Percentiles rank a stretch among this genome's conserved stretches.
Evolutionary conservation across 495 filamentous ascomycete species (phyloP).

Genomic region (Lophium mytilinum): DNA sequence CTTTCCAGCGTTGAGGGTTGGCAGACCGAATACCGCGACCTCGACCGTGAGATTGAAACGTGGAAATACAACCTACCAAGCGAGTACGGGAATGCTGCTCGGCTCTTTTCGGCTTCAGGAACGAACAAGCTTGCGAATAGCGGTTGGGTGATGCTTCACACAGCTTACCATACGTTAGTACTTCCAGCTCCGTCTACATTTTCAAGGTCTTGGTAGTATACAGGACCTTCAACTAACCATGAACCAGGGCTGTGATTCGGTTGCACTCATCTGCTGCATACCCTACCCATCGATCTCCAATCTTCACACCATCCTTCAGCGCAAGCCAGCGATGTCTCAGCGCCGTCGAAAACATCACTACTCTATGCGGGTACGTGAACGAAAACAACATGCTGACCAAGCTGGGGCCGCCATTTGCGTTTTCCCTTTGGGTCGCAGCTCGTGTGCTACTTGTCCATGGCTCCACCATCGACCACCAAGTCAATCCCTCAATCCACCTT

Average conservation of each 20-base stretch:
- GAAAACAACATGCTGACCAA: constrained; percentile 65
- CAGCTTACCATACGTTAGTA: constrained; percentile 61
- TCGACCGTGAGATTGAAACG: constrained; percentile 65
- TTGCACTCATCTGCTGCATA: constrained; percentile 90
- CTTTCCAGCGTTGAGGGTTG: constrained; percentile 78
- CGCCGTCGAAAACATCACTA: constrained; percentile 76
- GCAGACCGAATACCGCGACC: constrained; percentile 76
- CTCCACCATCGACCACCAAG: constrained; percentile 73
- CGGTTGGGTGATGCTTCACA: constrained; percentile 86
- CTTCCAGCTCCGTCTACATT: neutral
- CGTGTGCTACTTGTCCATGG: constrained; percentile 78
- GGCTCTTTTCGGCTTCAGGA: constrained; percentile 57
- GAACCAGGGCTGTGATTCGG: constrained; percentile 68
- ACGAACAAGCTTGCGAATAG: constrained; percentile 59
- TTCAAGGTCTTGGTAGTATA: too few species aligned
- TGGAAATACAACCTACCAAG: constrained; percentile 78
- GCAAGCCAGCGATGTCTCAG: constrained; percentile 72
- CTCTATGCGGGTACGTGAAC: constrained; percentile 64
- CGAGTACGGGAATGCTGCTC: constrained; percentile 73
- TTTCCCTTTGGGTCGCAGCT: constrained; percentile 87
- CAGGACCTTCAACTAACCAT: constrained; percentile 11
- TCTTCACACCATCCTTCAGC: constrained; percentile 77
- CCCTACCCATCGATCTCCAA: constrained; percentile 73
- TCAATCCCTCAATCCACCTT: constrained; percentile 66
- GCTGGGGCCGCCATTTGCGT: constrained; percentile 80